Conservation (phyloP, 768 basidiomycete species). For the Lentinula edodes region DNA sequence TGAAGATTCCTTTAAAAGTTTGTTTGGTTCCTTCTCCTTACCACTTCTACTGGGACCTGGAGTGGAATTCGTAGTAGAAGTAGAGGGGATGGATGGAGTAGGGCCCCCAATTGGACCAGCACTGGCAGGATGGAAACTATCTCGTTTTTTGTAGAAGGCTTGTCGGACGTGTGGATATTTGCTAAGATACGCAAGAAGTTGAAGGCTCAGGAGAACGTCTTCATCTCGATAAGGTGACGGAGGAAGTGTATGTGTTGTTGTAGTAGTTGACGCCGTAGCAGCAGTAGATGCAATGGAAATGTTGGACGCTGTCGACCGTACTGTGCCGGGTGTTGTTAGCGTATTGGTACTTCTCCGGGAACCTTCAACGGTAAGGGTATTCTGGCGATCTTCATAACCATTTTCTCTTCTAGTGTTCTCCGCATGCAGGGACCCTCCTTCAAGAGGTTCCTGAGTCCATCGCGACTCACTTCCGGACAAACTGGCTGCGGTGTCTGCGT, state of each 20-base stretch:
- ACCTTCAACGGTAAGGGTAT: neutral
- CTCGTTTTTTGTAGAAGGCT: slow-evolving; percentile 86
- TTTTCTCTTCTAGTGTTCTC: neutral
- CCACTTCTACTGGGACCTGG: neutral
- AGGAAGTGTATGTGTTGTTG: slow-evolving; percentile 25
- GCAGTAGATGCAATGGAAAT: slow-evolving; percentile 5
- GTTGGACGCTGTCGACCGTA: neutral
- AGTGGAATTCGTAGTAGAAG: neutral
- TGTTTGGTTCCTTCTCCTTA: slow-evolving; percentile 26
- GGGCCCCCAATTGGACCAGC: slow-evolving; percentile 24
- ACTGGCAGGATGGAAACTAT: slow-evolving; percentile 78
- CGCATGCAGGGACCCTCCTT: neutral
- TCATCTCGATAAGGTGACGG: slow-evolving; percentile 80
- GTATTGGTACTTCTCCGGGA: neutral
- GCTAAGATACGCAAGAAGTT: slow-evolving; percentile 92
- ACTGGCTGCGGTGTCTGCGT: neutral
- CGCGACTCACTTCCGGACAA: neutral
- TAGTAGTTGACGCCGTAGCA: slow-evolving; percentile 8
- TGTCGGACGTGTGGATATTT: slow-evolving; percentile 97
- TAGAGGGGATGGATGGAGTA: neutral
- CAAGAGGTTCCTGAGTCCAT: neutral
- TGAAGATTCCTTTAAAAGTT: neutral
- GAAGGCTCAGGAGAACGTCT: slow-evolving; percentile 84
- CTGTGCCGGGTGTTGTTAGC: slow-evolving; percentile 2
- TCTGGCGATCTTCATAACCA: neutral